Conservation (phyloP, 2,329 filamentous ascomycete species). For the Ophiostoma triangulosporum region DNA sequence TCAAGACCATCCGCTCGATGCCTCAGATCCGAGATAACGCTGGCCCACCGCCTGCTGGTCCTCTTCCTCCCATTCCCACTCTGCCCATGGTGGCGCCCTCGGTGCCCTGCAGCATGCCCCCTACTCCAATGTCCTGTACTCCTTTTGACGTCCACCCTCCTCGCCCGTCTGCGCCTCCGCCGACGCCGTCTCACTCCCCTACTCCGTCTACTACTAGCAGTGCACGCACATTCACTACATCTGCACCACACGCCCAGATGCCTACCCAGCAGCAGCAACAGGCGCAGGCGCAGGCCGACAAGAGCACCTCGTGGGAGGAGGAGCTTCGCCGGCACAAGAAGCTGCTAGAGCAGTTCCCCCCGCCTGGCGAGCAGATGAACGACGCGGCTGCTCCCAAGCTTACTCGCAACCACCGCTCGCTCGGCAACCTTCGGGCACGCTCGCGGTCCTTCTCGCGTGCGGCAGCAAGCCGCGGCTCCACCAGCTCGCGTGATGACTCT, state of each 20-base stretch:
- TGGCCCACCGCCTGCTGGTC: conserved; percentile 6
- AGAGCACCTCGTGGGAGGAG: conserved; percentile 4
- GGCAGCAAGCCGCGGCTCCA: neutral
- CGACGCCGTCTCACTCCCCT: neutral
- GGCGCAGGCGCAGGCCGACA: neutral
- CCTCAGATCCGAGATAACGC: conserved; percentile 9
- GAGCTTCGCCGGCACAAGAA: conserved; percentile 10
- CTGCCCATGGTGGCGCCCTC: conserved; percentile 1
- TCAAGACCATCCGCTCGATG: conserved; percentile 11
- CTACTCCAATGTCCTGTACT: neutral
- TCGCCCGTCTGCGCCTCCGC: neutral
- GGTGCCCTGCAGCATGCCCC: neutral
- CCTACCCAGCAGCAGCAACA: neutral
- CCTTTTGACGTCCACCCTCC: neutral
- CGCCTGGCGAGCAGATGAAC: neutral
- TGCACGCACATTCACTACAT: neutral
- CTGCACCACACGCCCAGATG: neutral
- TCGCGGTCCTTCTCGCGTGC: conserved; percentile 7
- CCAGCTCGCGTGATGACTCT: neutral
- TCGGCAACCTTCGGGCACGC: conserved; percentile 11
- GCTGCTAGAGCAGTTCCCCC: conserved; percentile 10
- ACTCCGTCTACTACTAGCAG: neutral
- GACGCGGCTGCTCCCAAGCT: conserved; percentile 1
- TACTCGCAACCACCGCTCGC: conserved; percentile 9
- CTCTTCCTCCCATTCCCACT: conserved; percentile 10